Evolutionary conservation across 1,284 basidiomycete genomes (phyloP), one percentile per base, ranked within the genome.

Genomic region (Neotropicomus parvogracilis): DNA sequence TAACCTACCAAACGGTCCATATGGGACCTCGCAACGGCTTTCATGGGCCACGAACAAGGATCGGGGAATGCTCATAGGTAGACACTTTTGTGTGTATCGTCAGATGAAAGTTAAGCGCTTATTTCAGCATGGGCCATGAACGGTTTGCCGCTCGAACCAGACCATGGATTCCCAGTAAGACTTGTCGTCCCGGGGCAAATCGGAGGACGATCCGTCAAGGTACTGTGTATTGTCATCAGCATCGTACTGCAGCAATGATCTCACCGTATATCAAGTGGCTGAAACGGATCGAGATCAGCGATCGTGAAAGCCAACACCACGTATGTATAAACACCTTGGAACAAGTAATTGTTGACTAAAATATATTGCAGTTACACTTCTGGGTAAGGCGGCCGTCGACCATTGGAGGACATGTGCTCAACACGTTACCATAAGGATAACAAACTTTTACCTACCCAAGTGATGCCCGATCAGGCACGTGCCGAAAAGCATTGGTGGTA

Each of bases 141-240:
- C 51, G 80, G 81, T 6, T 59, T 73, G 16, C 71, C 76, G 5
- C 67, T 81, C 12, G 74, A 77, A 33, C 81, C 83, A 1, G 84
- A 86, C 56, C 84, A 87, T 56, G 84, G 84, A 3, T 84, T 74
- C 55, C 83, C 83, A 0, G 58, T 86, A 16, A 71, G 84, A 33
- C 54, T 85, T 3, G 71, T 86, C 49, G 71, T 85, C 2, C 83
- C 83, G 1, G 79, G 80, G n/a, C 78, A 81, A 52, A 83, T 85
- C 46, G 83, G 83, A 20, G 83, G 81, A 3, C 67, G 78, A 24
- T 75, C 72, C 17, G 77, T 79, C 9, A 69, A 68, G 63, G 67
- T 68, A 37, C 35, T 27, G 44, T 62, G 27, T 57, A 56, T 11
- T 32, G 0, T 26, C n/a, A 5, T 24, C 41, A 28, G 8, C 19